Conservation (phyloP, 441 rosid species). For the Euphorbia celastroides region DNA sequence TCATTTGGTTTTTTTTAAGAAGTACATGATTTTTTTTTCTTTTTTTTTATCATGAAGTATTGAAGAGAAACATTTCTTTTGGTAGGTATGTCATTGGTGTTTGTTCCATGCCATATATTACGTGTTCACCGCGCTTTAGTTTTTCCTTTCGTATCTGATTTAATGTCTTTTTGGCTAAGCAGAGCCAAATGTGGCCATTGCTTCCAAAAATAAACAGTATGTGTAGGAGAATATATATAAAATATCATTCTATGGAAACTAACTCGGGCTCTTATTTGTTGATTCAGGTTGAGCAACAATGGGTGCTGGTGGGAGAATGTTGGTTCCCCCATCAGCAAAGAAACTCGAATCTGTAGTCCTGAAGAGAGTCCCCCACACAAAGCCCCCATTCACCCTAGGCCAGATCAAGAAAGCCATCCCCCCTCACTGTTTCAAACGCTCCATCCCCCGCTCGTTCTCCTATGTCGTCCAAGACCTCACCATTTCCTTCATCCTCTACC, state of each 20-base stretch:
- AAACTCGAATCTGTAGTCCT: slow-evolving; percentile 35
- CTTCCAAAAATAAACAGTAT: neutral
- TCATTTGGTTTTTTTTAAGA: neutral
- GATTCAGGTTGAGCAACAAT: slow-evolving; percentile 40
- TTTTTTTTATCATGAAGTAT: neutral
- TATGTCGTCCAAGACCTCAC: slow-evolving; percentile 55
- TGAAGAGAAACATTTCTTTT: neutral
- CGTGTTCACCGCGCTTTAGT: too few relatives aligned
- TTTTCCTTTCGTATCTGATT: too few relatives aligned
- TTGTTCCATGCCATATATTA: neutral
- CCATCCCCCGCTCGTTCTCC: slow-evolving; percentile 72
- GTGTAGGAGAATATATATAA: neutral
- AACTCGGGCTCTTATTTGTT: neutral
- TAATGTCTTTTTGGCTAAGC: neutral
- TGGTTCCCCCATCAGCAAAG: slow-evolving; percentile 40
- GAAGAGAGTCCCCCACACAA: slow-evolving; percentile 57
- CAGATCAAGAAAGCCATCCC: slow-evolving; percentile 86
- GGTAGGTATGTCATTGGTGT: neutral
- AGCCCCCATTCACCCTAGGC: slow-evolving; percentile 70
- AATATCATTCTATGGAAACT: neutral
- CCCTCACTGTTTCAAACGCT: slow-evolving; percentile 81
- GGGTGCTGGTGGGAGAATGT: slow-evolving; percentile 98
- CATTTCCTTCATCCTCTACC: slow-evolving; percentile 55
- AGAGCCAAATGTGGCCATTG: neutral
- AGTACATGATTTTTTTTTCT: neutral